phyloP scores from a whole-genome alignment of 2,329 filamentous ascomycete genomes.

The Chaetomium sp. region DNA sequence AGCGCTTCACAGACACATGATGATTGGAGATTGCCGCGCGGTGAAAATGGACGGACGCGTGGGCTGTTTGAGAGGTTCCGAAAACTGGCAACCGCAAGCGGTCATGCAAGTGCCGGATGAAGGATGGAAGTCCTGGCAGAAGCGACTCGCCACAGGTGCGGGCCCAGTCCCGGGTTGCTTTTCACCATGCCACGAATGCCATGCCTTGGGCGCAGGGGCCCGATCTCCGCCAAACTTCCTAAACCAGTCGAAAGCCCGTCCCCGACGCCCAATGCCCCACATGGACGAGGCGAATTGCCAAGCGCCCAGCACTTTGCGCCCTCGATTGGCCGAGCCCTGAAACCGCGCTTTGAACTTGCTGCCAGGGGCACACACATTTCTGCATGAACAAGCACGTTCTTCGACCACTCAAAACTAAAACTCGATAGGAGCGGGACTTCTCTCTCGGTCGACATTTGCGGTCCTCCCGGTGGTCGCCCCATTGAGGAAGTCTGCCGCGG shows the following conservation, averaged over 20 bases:
- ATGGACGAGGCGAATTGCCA: not conserved
- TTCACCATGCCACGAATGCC: not conserved
- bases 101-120: constrained; percentile 3
- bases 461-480: constrained; percentile 1
- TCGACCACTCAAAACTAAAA: constrained; percentile 20
- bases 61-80: not conserved
- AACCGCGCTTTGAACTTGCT: constrained; percentile 15
- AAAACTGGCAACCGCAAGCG: not conserved
- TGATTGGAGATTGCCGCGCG: not conserved
- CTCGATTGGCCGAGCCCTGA: constrained; percentile 17
- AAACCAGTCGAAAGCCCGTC: constrained; percentile 5
- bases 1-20: not conserved
- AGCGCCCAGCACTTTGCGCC: not conserved
- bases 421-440: not conserved
- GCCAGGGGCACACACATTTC: not conserved
- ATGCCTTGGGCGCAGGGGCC: not conserved
- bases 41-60: constrained; percentile 1
- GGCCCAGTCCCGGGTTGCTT: not conserved
- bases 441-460: not conserved
- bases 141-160: not conserved
- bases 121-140: not conserved
- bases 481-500: constrained; percentile 3
- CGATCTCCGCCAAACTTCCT: not conserved
- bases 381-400: constrained; percentile 12
- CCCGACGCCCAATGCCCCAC: not conserved